Evolutionary conservation across 176 grass and related monocot genomes (phyloP), one percentile per base, ranked within the genome.

Genomic region (Musa schizocarpa): DNA sequence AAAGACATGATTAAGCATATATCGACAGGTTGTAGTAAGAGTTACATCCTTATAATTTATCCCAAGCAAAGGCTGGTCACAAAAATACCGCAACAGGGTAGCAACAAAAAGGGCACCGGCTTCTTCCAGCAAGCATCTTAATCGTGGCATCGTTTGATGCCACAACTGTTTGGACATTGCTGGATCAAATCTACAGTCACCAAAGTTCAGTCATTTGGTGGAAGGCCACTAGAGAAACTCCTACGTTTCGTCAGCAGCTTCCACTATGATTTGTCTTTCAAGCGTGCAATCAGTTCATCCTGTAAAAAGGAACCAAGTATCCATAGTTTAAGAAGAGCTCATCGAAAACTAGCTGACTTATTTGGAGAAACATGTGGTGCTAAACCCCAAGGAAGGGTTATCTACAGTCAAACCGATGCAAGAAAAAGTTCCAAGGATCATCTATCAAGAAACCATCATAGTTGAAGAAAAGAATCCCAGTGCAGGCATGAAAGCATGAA

Each of bases 271-370:
- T 13, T 22, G 11, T 84, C 74, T 53, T 59, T 85, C 77, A 92
- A 79, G 49, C 83, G 83, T 68, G 78, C 19, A 27, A 88, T 86
- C 81, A 92, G 58, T 76, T 92, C 86, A 53, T 82, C 86, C 90
- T 92, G 77, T 73, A 72, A 19, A 48, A 74, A 43, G 1, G 76
- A 80, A 79, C 11, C 24, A 16, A 50, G 1, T 13, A 53, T 65
- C 64, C 22, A 5, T 59, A n/a, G 69, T 20, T 54, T 22, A 22
- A 65, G 10, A 9, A 81, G 11, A 52, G 59, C 63, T 50, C 29
- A 63, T 59, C 2, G 52, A 50, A 1, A 50, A 23, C 2, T 53
- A 64, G 55, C 1, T 34, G 19, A 29, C 25, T 9, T 58, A 80
- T 43, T 73, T 20, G 80, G 22, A 13, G 13, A 22, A 13, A 9